Conservation (phyloP, 2,329 filamentous ascomycete genomes). For the Xylaria sp. region DNA sequence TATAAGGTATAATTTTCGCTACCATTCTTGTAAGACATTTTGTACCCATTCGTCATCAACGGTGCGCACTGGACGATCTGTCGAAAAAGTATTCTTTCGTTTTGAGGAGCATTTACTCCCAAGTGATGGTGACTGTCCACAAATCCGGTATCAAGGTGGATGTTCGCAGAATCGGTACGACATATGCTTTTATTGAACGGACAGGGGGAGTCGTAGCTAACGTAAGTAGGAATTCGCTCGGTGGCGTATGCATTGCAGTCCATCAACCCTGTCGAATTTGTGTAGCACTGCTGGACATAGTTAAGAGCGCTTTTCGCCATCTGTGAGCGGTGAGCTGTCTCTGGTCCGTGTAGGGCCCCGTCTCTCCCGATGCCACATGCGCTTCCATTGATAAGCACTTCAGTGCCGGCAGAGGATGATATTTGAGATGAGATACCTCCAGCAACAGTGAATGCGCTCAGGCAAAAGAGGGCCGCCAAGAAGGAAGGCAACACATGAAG, state of each 20-base stretch:
- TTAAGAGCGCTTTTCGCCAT: constrained; percentile 4
- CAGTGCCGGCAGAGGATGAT: not conserved
- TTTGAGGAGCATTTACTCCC: constrained; percentile 14
- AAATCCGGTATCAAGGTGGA: constrained; percentile 9
- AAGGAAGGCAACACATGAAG: not conserved
- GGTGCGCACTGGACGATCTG: constrained; percentile 9
- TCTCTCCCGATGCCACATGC: constrained; percentile 2
- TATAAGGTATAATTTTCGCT: constrained; percentile 4
- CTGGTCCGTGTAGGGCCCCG: not conserved
- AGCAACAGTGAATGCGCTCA: constrained; percentile 6
- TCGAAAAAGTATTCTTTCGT: constrained; percentile 11
- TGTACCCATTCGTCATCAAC: not conserved
- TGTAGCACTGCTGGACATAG: constrained; percentile 25
- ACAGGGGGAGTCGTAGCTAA: not conserved
- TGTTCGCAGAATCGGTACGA: not conserved
- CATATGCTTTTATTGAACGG: constrained; percentile 8
- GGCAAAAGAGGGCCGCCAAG: not conserved
- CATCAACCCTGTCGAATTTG: not conserved
- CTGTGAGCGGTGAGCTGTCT: not conserved
- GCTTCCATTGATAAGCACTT: not conserved
- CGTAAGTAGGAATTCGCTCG: not conserved
- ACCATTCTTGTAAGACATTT: not conserved
- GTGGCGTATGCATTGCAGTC: constrained; percentile 9
- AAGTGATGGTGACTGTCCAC: constrained; percentile 11
- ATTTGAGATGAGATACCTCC: constrained; percentile 17